A percentile compares a stretch with the other conserved stretches of the same genome.
These are phyloP conservation scores for Hydnum rufescens DNA, from an alignment of 768 basidiomycete genomes.

Conservation along the genomic window DNA sequence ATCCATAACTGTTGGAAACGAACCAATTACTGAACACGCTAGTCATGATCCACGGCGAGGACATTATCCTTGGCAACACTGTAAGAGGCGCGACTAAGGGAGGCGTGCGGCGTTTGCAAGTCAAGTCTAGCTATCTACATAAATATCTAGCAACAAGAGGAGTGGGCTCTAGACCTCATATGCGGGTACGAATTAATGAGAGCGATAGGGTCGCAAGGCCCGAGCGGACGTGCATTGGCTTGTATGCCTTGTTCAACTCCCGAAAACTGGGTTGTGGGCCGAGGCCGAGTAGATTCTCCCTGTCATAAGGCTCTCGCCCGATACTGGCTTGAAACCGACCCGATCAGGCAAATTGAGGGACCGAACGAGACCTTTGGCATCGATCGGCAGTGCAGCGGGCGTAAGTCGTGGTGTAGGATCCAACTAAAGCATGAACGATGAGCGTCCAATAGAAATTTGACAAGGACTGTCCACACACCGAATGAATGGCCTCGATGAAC, in stretches of 20 bases:
- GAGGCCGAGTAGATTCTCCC: not conserved
- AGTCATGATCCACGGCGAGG: no score
- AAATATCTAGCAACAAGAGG: no score
- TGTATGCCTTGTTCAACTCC: not conserved
- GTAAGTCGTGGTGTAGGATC: not conserved
- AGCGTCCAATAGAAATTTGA: not conserved
- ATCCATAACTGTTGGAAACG: no score
- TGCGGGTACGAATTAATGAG: no score
- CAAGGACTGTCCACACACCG: not conserved
- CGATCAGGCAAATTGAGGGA: not conserved
- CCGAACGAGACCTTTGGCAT: not conserved
- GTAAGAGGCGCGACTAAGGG: no score
- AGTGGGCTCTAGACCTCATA: no score
- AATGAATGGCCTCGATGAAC: not conserved
- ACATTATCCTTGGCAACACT: no score
- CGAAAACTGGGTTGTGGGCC: not conserved
- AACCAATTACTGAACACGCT: no score
- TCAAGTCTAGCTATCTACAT: no score
- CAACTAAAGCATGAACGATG: not conserved
- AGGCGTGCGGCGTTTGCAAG: no score
- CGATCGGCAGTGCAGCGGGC: not conserved
- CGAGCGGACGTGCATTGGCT: no score
- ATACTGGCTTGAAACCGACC: not conserved
- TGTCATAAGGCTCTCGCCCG: not conserved
- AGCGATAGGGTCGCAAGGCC: no score